Evolutionary conservation across 495 filamentous ascomycete species (phyloP).

Genomic region (Tuber magnatum): DNA sequence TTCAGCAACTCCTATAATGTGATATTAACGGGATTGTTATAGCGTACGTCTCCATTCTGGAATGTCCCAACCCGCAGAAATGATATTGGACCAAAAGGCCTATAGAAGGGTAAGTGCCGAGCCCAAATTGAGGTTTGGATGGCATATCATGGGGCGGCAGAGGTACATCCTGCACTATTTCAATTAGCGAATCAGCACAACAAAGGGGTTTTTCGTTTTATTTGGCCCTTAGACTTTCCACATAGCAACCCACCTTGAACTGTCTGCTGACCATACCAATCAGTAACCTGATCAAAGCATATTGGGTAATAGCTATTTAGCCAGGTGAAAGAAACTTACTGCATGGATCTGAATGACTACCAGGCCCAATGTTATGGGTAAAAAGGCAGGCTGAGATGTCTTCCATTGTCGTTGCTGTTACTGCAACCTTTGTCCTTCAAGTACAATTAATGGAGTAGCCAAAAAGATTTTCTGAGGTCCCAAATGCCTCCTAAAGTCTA

Average conservation of each 20-base stretch:
- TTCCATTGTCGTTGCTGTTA: too few species aligned
- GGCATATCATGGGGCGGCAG: constrained; percentile 32
- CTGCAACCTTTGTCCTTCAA: too few species aligned
- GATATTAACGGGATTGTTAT: constrained; percentile 42
- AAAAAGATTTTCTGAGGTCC: too few species aligned
- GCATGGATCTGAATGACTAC: too few species aligned
- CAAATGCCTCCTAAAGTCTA: constrained; percentile 28
- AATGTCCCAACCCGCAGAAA: constrained; percentile 41
- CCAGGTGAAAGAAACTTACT: too few species aligned
- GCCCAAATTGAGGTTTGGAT: too few species aligned
- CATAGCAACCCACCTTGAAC: constrained; percentile 8
- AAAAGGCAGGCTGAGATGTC: too few species aligned
- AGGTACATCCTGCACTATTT: constrained; percentile 23
- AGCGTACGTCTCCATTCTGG: constrained; percentile 42
- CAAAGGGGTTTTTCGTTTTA: too few species aligned
- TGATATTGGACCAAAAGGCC: constrained; percentile 36
- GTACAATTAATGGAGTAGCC: too few species aligned
- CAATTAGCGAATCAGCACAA: constrained; percentile 6
- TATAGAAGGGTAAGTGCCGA: too few species aligned
- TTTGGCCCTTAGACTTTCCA: constrained; percentile 27
- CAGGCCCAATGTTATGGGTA: too few species aligned
- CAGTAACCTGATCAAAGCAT: constrained; percentile 18
- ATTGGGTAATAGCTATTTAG: constrained; percentile 6
- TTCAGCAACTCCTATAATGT: constrained; percentile 38
- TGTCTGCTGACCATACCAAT: constrained; percentile 9